Percentiles rank a stretch among this genome's conserved stretches.
Conservation (phyloP, 2,329 filamentous ascomycete species). For the Ophiosphaerella herpotricha region DNA sequence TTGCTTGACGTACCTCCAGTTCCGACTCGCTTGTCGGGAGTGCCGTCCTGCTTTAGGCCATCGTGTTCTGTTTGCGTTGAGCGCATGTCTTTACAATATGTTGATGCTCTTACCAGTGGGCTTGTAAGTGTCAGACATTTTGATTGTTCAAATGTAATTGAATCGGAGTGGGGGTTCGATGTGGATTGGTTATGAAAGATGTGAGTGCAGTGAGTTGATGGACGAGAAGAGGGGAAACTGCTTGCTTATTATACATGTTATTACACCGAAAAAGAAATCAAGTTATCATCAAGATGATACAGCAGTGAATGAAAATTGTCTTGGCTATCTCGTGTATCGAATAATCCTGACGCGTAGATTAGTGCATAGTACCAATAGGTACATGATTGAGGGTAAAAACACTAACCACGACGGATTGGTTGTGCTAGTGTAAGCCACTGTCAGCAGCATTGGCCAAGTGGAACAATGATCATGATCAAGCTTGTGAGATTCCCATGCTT, state of each 20-base stretch:
- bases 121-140: slow-evolving; percentile 14
- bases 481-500: neutral
- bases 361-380: too few species aligned
- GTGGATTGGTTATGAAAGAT: neutral
- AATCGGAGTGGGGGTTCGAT: neutral
- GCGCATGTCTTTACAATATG: neutral
- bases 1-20: slow-evolving; percentile 8
- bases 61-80: slow-evolving; percentile 7
- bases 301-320: too few species aligned
- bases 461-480: neutral
- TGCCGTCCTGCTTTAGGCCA: slow-evolving; percentile 18
- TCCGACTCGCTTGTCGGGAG: slow-evolving; percentile 18
- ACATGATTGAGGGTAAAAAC: too few species aligned
- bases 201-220: slow-evolving; percentile 1
- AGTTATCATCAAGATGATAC: too few species aligned
- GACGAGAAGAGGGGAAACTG: neutral
- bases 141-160: slow-evolving; percentile 1
- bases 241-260: slow-evolving; percentile 3
- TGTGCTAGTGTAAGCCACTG: too few species aligned
- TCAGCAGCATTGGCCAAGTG: neutral
- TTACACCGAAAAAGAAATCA: too few species aligned
- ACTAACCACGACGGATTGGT: too few species aligned
- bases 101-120: slow-evolving; percentile 7
- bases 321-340: too few species aligned
- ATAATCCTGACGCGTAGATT: too few species aligned